phyloP scores from a whole-genome alignment of 164 flowering plant species.

The Nymphaea colorata region DNA sequence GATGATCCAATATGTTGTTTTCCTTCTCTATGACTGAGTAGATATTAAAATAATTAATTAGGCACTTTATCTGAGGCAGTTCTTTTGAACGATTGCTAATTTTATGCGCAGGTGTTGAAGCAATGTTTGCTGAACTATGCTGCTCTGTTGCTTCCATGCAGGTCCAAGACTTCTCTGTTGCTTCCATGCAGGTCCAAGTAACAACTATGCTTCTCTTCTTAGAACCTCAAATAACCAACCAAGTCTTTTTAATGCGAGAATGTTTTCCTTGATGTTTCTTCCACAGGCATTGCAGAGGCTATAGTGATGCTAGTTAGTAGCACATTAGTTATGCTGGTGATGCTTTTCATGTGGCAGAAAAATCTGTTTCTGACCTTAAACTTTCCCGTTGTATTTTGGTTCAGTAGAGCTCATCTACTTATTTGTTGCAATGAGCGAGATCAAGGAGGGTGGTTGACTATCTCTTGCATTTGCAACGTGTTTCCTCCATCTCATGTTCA shows the following conservation, averaged over 20 bases:
- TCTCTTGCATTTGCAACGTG: conserved; percentile 77
- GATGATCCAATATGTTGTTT: too few relatives aligned
- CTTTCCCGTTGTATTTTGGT: conserved; percentile 78
- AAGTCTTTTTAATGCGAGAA: too few relatives aligned
- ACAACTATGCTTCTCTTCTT: too few relatives aligned
- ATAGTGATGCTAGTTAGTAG: conserved; percentile 94
- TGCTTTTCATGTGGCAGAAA: conserved; percentile 96
- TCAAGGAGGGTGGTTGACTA: conserved; percentile 78
- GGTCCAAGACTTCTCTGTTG: too few relatives aligned
- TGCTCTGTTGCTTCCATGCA: conserved; percentile 77
- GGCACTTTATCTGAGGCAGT: too few relatives aligned
- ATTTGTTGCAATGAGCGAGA: conserved; percentile 75
- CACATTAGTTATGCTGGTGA: conserved; percentile 76
- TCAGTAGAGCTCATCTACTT: conserved; percentile 66
- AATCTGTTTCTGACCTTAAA: conserved; percentile 61
- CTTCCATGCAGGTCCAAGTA: too few relatives aligned
- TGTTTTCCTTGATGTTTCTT: too few relatives aligned
- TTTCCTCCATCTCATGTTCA: conserved; percentile 83
- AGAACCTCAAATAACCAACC: too few relatives aligned
- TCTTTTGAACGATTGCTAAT: neutral
- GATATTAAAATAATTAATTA: too few relatives aligned
- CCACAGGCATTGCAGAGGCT: conserved; percentile 93
- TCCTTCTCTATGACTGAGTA: too few relatives aligned
- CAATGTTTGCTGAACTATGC: conserved; percentile 99
- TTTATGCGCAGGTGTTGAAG: conserved; percentile 74